phyloP scores from a whole-genome alignment of 176 grass and related monocot genomes.

The Leersia perrieri region DNA sequence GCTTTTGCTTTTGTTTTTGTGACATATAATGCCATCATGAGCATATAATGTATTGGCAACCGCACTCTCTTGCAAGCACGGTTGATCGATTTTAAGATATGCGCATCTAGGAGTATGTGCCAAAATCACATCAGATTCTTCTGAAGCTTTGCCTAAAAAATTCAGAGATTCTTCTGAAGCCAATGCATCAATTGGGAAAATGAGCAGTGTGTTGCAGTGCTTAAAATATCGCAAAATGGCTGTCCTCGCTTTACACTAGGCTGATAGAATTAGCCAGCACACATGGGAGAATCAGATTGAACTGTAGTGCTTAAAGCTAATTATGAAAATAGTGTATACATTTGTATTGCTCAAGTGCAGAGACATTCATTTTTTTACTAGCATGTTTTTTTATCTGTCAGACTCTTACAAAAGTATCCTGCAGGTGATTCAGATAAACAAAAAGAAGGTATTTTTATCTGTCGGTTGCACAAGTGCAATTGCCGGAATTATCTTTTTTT shows the following conservation, averaged over 20 bases:
- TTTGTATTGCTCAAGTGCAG: constrained; percentile 16
- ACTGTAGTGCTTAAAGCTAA: background rate
- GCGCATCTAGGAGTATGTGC: constrained; percentile 19
- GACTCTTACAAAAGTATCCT: background rate
- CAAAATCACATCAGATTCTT: constrained; percentile 38
- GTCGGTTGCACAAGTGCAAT: constrained; percentile 3
- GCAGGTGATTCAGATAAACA: background rate
- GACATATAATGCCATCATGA: background rate
- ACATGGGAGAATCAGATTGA: constrained; percentile 23
- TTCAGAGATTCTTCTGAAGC: background rate
- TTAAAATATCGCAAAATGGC: background rate
- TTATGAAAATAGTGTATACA: background rate
- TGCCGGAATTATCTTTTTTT: background rate
- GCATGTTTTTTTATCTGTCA: background rate
- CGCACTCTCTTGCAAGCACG: constrained; percentile 18
- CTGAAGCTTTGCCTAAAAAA: constrained; percentile 14
- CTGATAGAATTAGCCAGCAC: background rate
- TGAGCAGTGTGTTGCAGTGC: background rate
- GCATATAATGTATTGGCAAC: constrained; percentile 6
- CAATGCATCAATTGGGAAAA: background rate
- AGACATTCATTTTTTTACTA: background rate
- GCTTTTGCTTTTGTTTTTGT: constrained; percentile 34
- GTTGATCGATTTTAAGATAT: constrained; percentile 18
- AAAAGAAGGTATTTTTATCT: background rate
- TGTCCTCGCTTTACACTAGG: background rate